Evolutionary conservation across 768 basidiomycete genomes (phyloP).

Genomic region (Macrolepiota fuliginosa): DNA sequence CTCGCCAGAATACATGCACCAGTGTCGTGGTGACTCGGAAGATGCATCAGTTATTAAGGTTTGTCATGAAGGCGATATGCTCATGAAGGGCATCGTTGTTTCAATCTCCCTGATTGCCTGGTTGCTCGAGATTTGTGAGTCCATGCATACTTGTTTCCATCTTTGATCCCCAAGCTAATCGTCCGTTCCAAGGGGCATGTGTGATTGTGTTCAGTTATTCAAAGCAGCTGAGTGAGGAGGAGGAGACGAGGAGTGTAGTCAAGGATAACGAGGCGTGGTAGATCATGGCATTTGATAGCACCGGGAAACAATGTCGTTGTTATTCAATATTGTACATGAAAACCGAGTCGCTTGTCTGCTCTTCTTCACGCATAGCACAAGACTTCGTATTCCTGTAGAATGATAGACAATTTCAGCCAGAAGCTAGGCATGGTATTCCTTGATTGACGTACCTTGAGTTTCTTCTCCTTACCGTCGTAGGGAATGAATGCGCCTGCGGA

Average conservation of each 20-base stretch:
- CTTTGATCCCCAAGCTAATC: constrained; percentile 3
- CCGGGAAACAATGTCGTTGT: background rate
- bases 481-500: constrained; percentile 54
- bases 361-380: constrained; percentile 29
- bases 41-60: constrained; percentile 26
- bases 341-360: background rate
- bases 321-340: background rate
- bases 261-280: constrained; percentile 47
- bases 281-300: constrained; percentile 2
- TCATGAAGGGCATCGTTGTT: constrained; percentile 42
- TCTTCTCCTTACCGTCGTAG: constrained; percentile 48
- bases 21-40: constrained; percentile 33
- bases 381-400: constrained; percentile 32
- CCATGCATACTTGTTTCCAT: background rate
- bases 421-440: background rate
- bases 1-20: constrained; percentile 32
- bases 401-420: background rate
- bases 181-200: constrained; percentile 36
- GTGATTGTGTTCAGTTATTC: constrained; percentile 44
- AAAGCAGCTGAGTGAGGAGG: constrained; percentile 44
- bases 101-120: constrained; percentile 41
- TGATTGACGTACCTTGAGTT: constrained; percentile 38
- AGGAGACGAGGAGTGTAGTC: constrained; percentile 31
- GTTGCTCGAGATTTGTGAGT: constrained; percentile 49
- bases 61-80: constrained; percentile 36